Base-by-base conservation (phyloP, 768 basidiomycete species). In the Auriscalpium microsporum region DNA sequence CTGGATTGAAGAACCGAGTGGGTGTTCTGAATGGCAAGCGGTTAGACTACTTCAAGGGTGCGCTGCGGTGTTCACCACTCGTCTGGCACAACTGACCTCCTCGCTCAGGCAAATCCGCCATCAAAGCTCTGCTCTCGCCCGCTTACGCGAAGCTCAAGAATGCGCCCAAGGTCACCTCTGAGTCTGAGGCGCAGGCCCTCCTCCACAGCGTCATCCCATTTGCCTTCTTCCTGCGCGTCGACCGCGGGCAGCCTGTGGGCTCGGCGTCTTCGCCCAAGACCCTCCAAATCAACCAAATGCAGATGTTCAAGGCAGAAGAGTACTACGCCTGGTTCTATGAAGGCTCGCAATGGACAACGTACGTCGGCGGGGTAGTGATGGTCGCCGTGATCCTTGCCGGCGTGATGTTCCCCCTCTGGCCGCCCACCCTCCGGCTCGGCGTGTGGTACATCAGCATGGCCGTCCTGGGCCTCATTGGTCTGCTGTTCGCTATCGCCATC, bases 401-500 rank as follows among this genome's bases (percentile, higher is more conserved):
- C 2, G 94, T 97, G 66, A 96, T 99, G 94, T 99, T 96, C 82
- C 96, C 96, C 4, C 79, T 99, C 14, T 99, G 96, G 96, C 96
- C 96, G 2, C 82, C 87, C 49, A 84, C 83, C 63, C 82, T 99
- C 80, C 81, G 95, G 13, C 74, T 94, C 34, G 94, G 95, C 37
- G 95, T 94, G 55, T 97, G 90, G 87, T 99, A 99, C 70, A 75
- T 99, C 60, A 89, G 86, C 62, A 85, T 97, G 56, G 87, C 73
- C 47, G 85, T 94, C 72, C 78, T 99, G 44, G 90, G 88, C 34
- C 76, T 98, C 59, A 81, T 98, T 55, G 94, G 83, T 36, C 73
- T 91, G 55, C 94, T 99, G 75, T 92, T 98, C 66, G 93, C 69
- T 10, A 80, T 97, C 57, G 91, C 94, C 14, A 82, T 98, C 61